Base-by-base conservation (phyloP, 345 rosid species). In the Eucalyptus grandis region DNA sequence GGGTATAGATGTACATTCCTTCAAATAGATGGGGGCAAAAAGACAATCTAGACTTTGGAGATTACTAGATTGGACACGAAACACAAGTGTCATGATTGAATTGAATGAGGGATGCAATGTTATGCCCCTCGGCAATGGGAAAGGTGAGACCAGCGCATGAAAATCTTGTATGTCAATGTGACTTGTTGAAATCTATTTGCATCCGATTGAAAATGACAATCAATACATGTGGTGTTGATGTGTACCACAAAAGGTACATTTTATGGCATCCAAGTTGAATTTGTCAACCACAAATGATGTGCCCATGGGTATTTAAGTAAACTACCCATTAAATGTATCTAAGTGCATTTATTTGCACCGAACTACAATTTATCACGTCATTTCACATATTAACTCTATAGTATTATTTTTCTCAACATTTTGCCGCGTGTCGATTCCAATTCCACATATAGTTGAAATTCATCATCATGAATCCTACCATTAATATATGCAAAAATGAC, bases 381-480 rank as follows among this genome's bases (percentile, higher is more conserved):
- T 4, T 69, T 16, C 81, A 16, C 11, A 3, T 3, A 9, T 8
- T 4, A 31, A 40, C 24, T n/a, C 5, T n/a, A 7, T 4, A n/a
- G 10, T 16, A 60, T 11, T 27, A 65, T 65, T 65, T n/a, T 65
- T 31, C 77, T 34, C 4, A 9, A 34, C 12, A 3, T 69, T 69
- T 34, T 31, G 43, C 24, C 6, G 0, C 22, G 3, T 3, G 3
- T 67, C 5, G 4, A 16, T 9, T 16, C 37, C 2, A 31, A 31
- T 8, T 31, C 1, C 19, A 15, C 22, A 0, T 31, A 0, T 31
- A 8, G 22, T 15, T 0, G 1, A 31, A 67, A 31, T 31, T 67
- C 72, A 7, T 62, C 21, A n/a, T 15, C 12, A 3, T 5, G 6
- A 67, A 31, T 4, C 8, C 37, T 15, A 67, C 2, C 11, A 8